Evolutionary conservation across 176 grass and related monocot genomes (phyloP).

Genomic region (Zizania latifolia): DNA sequence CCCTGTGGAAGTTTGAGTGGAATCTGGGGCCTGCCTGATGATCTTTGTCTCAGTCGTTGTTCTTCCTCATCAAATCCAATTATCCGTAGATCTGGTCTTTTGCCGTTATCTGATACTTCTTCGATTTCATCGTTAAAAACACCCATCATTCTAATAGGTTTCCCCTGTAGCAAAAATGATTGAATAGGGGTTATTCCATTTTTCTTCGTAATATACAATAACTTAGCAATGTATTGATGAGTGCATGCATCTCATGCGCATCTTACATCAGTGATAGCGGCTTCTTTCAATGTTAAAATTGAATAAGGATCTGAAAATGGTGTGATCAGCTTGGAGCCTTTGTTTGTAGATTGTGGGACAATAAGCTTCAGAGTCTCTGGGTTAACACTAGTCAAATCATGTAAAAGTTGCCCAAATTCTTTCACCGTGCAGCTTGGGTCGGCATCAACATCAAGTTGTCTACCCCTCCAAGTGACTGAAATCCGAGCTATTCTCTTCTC

Average conservation of each 20-base stretch:
- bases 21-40: slow-evolving; percentile 37
- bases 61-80: slow-evolving; percentile 98
- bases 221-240: neutral
- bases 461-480: slow-evolving; percentile 78
- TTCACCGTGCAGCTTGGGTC: slow-evolving; percentile 64
- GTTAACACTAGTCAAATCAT: slow-evolving; percentile 79
- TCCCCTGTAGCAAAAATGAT: slow-evolving; percentile 39
- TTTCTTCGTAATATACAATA: neutral
- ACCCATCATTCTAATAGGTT: slow-evolving; percentile 86
- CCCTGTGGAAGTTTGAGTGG: slow-evolving; percentile 81
- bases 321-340: slow-evolving; percentile 67
- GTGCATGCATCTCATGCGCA: neutral
- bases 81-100: slow-evolving; percentile 55
- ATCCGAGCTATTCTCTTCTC: slow-evolving; percentile 41
- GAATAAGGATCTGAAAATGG: slow-evolving; percentile 61
- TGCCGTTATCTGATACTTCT: slow-evolving; percentile 78
- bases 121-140: slow-evolving; percentile 86
- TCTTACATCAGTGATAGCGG: slow-evolving; percentile 55
- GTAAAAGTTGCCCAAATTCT: slow-evolving; percentile 72
- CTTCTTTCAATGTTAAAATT: slow-evolving; percentile 62
- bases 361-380: slow-evolving; percentile 83
- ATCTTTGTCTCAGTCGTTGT: slow-evolving; percentile 51
- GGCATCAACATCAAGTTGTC: slow-evolving; percentile 57
- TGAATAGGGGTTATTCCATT: slow-evolving; percentile 21
- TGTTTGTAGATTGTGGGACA: slow-evolving; percentile 58